Base-by-base conservation (phyloP, 352 stramenopile species). In the Globisporangium cederbergense region DNA sequence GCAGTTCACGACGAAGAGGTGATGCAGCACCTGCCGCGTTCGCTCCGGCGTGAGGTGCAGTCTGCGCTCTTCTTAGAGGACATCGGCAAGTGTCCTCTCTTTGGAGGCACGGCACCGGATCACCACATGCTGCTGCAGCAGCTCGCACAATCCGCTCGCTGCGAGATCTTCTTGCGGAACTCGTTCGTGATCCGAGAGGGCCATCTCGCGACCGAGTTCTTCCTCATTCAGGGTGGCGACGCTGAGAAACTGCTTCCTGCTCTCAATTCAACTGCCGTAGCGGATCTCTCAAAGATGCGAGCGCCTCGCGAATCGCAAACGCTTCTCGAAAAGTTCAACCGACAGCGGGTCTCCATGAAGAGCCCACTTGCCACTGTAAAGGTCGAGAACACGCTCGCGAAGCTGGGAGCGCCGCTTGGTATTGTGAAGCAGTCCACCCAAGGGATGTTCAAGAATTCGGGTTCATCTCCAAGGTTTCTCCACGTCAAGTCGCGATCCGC, bases 181-280 rank as follows among this genome's bases (percentile, higher is more conserved):
- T 71, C 86, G 30, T 77, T 82, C 14, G 70, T 90, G 1, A 76
- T 86, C 18, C 71, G 72, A 16, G 77, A 88, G 61, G 83, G 81
- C 0, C 79, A 85, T 34, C 58, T 86, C 32, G 81, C 80, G 0
- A 84, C 53, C n/a, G 78, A 89, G 32, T 88, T 91, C n/a, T 91
- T 86, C 30, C 71, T 91, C 9, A 72, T 89, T 4, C 76, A 90
- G 20, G 80, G 69, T 52, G 83, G 83, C 2, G 72, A 88, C n/a
- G 75, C 80, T 0, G 83, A 90, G 58, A 72, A 81, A 22, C 51
- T 90, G 9, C 60, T 89, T 1, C 69, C 80, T 6, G 72, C 76
- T 0, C 73, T 74, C 1, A 56, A 60, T 16, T 20, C 62, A 0
- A 49, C 65, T n/a, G 18, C 55, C 1, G 59, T 59, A 6, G 61